Base-by-base conservation (phyloP, 192 early-diverging fungal species). In the Coemansia sp. region DNA sequence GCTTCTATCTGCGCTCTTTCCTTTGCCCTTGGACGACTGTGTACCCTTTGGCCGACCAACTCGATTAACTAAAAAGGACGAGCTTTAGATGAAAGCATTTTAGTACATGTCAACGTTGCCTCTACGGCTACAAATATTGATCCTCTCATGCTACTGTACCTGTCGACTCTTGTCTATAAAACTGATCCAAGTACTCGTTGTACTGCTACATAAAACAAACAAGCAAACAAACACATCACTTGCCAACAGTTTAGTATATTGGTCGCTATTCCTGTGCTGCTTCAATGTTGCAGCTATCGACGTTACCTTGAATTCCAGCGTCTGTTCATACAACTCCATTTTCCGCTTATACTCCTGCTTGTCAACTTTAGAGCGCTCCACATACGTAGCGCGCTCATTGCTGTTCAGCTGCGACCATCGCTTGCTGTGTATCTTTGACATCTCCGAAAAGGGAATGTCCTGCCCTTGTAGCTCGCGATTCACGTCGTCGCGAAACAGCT, bases 381-480 rank as follows among this genome's bases (percentile, higher is more conserved):
- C 66, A 34, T 82, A 82, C 60, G 46, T 60, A 10, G 53, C 61
- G 9, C 71, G 50, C 21, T 63, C 46, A 0, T 82, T 67, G 3
- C 65, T 40, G 42, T 45, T 58, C 60, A 82, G 59, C 63, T 73
- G 71, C 8, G 74, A 31, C 79, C 79, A 82, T 20, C 68, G 67
- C 59, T 70, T 74, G 64, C 79, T 82, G 56, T 82, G 79, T 46
- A 82, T 73, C 55, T 67, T 76, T 14, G 79, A 82, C 79, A 82
- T 82, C n/a, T 82, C 71, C 4, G 71, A 69, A 40, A 82, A 82
- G 9, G 66, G 70, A 50, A 82, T 73, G 5, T 77, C 71, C 36
- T 68, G 70, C 0, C 74, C 79, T 2, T 70, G 67, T 10, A 82
- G 62, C 60, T 82, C 79, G 10, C 68, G 74, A 56, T 82, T 77